Evolutionary conservation across 805 yeast species (phyloP), one percentile per base, ranked within the genome.

Genomic region (Vanderwaltozyma verrucispora): DNA sequence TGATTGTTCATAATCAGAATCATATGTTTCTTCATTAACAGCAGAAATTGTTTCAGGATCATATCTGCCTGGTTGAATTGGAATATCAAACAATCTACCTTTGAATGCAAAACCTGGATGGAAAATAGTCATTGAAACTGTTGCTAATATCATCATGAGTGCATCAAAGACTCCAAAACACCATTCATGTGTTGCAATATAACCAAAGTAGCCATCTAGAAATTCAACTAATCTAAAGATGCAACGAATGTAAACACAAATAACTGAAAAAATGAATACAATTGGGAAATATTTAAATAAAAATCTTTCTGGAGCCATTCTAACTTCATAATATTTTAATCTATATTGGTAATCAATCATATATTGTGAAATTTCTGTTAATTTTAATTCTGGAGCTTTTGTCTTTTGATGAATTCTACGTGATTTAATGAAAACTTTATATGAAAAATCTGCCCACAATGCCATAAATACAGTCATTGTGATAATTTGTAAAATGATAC

Each of bases 201-300:
- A 65, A 1, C 94, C 89, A 6, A 51, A 40, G 80, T 88, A 83
- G 12, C 63, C 64, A 50, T 77, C 75, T 2, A 76, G 58, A 40
- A 86, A 64, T 58, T 86, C 95, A 28, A 73, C 68, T 23, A 83
- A 68, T 53, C 95, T 71, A 59, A 82, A 85, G 30, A 77, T 63
- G 46, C 88, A 80, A 51, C 95, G 71, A 21, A 74, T 63, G 44
- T 72, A 77, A 18, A 85, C 67, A 30, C 75, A 67, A 3, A 72
- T 17, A 4, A 76, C 74, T 1, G 80, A 64, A 3, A 59, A n/a
- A 1, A 72, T 48, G 14, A 77, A 51, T 0, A 65, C 69, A 8
- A 64, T 17, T 1, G 77, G 74, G 45, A 69, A 71, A 33, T 51
- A 62, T 10, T 56, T 49, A 51, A 75, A 75, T 10, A 16, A 4